phyloP scores from a whole-genome alignment of 192 early-diverging fungal genomes.

The Diversispora epigaea region DNA sequence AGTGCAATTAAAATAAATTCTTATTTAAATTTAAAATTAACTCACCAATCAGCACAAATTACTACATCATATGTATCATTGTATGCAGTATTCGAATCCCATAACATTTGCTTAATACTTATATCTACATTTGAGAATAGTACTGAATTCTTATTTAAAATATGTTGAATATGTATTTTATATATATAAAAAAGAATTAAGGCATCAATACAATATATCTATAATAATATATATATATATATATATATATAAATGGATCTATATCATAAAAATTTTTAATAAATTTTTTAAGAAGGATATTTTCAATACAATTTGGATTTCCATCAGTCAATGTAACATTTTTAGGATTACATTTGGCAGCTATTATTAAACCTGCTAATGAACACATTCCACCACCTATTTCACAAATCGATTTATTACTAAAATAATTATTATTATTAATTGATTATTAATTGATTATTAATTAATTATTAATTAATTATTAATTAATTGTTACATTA shows the following conservation, averaged over 20 bases:
- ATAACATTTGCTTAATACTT: background rate
- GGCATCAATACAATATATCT: background rate
- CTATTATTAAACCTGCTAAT: constrained; percentile 2
- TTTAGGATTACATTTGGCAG: constrained; percentile 3
- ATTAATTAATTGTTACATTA: background rate
- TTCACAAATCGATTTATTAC: constrained; percentile 6
- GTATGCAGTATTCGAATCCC: background rate
- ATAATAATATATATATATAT: no score
- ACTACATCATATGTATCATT: background rate
- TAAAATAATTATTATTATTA: background rate
- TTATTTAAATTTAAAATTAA: background rate
- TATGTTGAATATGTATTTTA: constrained; percentile 6
- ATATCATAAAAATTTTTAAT: background rate
- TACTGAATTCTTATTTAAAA: background rate
- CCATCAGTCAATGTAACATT: constrained; percentile 7
- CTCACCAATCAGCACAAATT: constrained; percentile 8
- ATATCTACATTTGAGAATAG: background rate
- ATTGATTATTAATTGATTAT: background rate
- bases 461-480: background rate
- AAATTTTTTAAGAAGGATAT: background rate
- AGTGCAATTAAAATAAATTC: background rate
- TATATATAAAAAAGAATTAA: background rate
- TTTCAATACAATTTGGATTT: background rate
- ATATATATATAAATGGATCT: background rate
- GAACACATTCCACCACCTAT: constrained; percentile 16